phyloP scores from a whole-genome alignment of 1,139 yeast species.

The Zhuliangozyma blackwelliae region DNA sequence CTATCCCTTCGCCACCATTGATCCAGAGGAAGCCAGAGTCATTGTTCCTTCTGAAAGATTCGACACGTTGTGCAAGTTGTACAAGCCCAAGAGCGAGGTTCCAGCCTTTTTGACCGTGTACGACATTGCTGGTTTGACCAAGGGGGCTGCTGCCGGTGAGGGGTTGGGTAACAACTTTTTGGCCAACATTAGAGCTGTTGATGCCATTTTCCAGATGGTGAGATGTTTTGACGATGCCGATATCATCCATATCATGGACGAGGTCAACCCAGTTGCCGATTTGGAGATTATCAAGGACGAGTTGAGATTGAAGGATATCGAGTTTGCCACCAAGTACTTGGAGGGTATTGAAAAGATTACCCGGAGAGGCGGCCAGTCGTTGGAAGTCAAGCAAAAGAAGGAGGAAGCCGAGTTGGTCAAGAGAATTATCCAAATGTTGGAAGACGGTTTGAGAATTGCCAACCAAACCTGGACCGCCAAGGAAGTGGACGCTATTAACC shows the following conservation, averaged over 20 bases:
- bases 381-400: slow-evolving; percentile 91
- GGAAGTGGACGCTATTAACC: slow-evolving; percentile 86
- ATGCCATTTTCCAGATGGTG: slow-evolving; percentile 96
- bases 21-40: slow-evolving; percentile 98
- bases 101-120: slow-evolving; percentile 93
- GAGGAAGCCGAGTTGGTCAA: slow-evolving; percentile 84
- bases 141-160: slow-evolving; percentile 97
- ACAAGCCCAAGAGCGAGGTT: slow-evolving; percentile 80
- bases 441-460: slow-evolving; percentile 86
- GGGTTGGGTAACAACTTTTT: slow-evolving; percentile 98
- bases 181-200: slow-evolving; percentile 96
- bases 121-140: slow-evolving; percentile 97
- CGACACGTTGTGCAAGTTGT: slow-evolving; percentile 65
- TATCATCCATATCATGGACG: slow-evolving; percentile 96
- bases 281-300: slow-evolving; percentile 89
- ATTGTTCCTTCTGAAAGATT: slow-evolving; percentile 92
- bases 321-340: slow-evolving; percentile 85
- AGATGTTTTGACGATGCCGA: slow-evolving; percentile 98
- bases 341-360: slow-evolving; percentile 85
- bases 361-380: slow-evolving; percentile 91
- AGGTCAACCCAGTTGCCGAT: slow-evolving; percentile 93
- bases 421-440: slow-evolving; percentile 68
- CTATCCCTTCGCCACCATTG: slow-evolving; percentile 97
- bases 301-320: slow-evolving; percentile 93
- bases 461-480: slow-evolving; percentile 85